A percentile compares a stretch with the other conserved stretches of the same genome.
These are phyloP conservation scores for Thelonectria blattea DNA, from an alignment of 2,329 filamentous ascomycete genomes.

Conservation along the genomic window DNA sequence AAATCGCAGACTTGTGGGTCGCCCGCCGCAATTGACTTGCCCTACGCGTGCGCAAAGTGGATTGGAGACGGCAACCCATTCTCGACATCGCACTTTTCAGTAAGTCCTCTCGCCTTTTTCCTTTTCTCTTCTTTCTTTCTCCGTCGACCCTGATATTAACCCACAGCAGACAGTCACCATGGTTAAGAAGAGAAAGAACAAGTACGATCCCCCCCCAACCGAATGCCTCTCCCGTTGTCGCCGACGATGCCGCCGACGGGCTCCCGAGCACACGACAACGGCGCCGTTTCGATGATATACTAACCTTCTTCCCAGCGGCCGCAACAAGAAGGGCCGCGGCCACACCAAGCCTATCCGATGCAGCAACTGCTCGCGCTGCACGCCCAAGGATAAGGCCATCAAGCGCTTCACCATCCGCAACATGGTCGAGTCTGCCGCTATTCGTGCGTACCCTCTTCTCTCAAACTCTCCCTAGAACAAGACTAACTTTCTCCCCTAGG, in stretches of 20 bases:
- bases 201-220: constrained; percentile 52
- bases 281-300: constrained; percentile 22
- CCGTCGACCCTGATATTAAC: constrained; percentile 45
- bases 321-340: constrained; percentile 99
- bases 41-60: constrained; percentile 32
- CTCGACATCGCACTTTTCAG: constrained; percentile 40
- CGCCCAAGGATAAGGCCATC: constrained; percentile 99
- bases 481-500: constrained; percentile 60
- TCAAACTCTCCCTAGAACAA: background rate
- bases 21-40: constrained; percentile 21
- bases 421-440: constrained; percentile 99
- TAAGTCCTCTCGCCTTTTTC: constrained; percentile 34
- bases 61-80: constrained; percentile 26
- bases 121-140: constrained; percentile 31
- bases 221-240: constrained; percentile 33
- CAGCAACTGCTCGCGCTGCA: constrained; percentile 80
- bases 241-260: constrained; percentile 27
- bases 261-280: constrained; percentile 1
- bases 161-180: constrained; percentile 62
- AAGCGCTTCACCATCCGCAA: constrained; percentile 99
- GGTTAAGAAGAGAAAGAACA: constrained; percentile 77
- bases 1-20: constrained; percentile 5
- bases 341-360: constrained; percentile 98
- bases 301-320: constrained; percentile 69
- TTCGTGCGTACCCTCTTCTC: constrained; percentile 76